Evolutionary conservation across 352 stramenopile genomes (phyloP).

Genomic region (Phytophthora sp.): DNA sequence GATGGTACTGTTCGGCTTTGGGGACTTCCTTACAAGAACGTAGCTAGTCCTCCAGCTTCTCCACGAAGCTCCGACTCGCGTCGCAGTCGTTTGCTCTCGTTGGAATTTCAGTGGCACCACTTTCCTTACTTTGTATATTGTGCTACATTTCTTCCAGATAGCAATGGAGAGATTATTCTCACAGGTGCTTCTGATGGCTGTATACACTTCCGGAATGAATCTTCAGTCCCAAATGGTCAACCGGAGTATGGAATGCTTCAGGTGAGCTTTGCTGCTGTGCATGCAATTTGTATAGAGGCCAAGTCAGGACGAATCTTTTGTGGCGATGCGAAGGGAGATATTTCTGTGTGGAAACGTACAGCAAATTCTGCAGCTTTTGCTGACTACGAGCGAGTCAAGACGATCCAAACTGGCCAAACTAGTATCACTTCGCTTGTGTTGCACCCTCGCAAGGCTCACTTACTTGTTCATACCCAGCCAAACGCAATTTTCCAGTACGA

Average conservation of each 20-base stretch:
- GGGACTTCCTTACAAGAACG: slow-evolving; percentile 22
- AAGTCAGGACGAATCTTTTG: slow-evolving; percentile 59
- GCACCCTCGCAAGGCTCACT: slow-evolving; percentile 68
- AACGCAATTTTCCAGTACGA: slow-evolving; percentile 76
- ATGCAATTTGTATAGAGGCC: slow-evolving; percentile 59
- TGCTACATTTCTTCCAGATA: slow-evolving; percentile 53
- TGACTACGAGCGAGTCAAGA: slow-evolving; percentile 56
- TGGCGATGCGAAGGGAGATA: slow-evolving; percentile 51
- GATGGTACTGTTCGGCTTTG: slow-evolving; percentile 62
- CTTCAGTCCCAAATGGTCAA: slow-evolving; percentile 32
- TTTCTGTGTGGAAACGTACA: slow-evolving; percentile 53
- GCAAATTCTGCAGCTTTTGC: background rate
- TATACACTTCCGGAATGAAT: slow-evolving; percentile 47
- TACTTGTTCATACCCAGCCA: slow-evolving; percentile 70
- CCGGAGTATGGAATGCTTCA: slow-evolving; percentile 21
- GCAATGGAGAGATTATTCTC: slow-evolving; percentile 38
- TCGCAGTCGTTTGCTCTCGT: slow-evolving; percentile 10
- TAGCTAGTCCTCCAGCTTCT: slow-evolving; percentile 2
- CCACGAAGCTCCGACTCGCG: background rate
- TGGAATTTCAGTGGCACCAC: slow-evolving; percentile 58
- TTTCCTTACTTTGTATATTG: slow-evolving; percentile 74
- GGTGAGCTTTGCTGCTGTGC: slow-evolving; percentile 46
- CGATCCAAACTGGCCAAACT: slow-evolving; percentile 51
- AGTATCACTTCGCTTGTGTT: slow-evolving; percentile 64
- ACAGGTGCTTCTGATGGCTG: slow-evolving; percentile 62